Conservation (phyloP, 139 green algal species). For the Limnomonas spitsbergensis region DNA sequence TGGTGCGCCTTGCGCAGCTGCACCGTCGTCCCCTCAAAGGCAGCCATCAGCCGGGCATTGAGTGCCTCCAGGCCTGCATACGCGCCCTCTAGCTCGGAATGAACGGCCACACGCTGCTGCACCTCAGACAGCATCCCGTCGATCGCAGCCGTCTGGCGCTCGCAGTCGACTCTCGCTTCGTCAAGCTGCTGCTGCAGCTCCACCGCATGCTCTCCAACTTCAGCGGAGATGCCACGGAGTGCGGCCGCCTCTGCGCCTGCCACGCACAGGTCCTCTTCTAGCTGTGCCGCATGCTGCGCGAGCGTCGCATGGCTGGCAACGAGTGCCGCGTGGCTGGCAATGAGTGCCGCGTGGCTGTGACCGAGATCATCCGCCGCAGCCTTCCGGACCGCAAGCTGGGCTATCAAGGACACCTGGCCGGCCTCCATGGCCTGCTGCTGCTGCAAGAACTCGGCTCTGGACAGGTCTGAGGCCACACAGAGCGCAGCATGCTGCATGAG, state of each 20-base stretch:
- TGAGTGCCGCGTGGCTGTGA: background rate
- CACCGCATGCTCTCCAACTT: background rate
- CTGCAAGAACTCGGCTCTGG: too few species aligned
- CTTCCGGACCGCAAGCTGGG: background rate
- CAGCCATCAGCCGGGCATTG: background rate
- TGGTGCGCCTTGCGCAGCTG: background rate
- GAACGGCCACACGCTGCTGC: background rate
- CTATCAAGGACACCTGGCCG: background rate
- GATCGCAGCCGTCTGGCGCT: background rate
- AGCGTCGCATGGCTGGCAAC: background rate
- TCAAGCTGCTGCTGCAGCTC: background rate
- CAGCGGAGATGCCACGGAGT: background rate
- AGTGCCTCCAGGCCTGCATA: background rate
- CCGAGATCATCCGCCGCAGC: background rate
- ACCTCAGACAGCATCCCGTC: background rate
- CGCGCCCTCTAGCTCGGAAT: background rate
- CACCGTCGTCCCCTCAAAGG: background rate
- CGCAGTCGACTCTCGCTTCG: background rate
- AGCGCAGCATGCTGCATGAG: too few species aligned
- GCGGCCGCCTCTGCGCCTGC: background rate
- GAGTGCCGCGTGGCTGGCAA: background rate
- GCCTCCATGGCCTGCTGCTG: background rate
- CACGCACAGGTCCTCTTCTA: too few species aligned
- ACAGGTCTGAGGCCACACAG: too few species aligned
- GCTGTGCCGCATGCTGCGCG: background rate